Conservation (phyloP, 257 asterid genomes). For the Catharanthus roseus region DNA sequence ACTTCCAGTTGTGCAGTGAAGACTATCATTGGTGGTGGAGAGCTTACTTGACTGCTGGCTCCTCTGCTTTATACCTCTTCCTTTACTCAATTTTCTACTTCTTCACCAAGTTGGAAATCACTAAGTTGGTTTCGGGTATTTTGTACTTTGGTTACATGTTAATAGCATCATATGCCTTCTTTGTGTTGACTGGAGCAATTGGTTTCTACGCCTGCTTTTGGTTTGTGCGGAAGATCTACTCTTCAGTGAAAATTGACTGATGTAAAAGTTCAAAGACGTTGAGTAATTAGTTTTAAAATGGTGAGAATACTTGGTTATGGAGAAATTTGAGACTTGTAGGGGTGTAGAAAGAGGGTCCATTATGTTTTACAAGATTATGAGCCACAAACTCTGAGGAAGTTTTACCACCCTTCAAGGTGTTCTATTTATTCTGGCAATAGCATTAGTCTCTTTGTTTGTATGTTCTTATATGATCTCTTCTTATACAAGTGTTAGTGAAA, state of each 20-base stretch:
- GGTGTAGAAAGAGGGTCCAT: not conserved
- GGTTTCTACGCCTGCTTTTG: conserved; percentile 89
- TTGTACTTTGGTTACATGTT: conserved; percentile 83
- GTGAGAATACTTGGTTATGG: not conserved
- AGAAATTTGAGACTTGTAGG: not conserved
- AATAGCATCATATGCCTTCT: conserved; percentile 83
- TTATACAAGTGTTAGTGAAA: conserved; percentile 1
- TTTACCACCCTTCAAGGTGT: conserved; percentile 9
- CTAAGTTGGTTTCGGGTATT: conserved; percentile 74
- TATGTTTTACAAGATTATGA: not conserved
- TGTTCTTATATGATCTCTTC: not conserved
- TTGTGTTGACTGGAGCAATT: conserved; percentile 77
- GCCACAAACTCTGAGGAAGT: conserved; percentile 9
- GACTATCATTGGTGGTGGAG: conserved; percentile 98
- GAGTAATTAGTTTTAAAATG: not conserved
- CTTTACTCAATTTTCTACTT: conserved; percentile 83
- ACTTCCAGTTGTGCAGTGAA: conserved; percentile 90
- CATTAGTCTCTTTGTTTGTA: not conserved
- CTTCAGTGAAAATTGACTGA: conserved; percentile 86
- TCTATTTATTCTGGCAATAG: conserved; percentile 11
- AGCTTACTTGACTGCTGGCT: conserved; percentile 83
- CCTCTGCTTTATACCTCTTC: conserved; percentile 83
- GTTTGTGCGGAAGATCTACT: conserved; percentile 85
- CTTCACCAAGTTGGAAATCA: conserved; percentile 85
- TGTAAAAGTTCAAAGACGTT: conserved; percentile 8